Conservation (phyloP, 2,329 filamentous ascomycete species). For the Phyllosticta citrichinensis region DNA sequence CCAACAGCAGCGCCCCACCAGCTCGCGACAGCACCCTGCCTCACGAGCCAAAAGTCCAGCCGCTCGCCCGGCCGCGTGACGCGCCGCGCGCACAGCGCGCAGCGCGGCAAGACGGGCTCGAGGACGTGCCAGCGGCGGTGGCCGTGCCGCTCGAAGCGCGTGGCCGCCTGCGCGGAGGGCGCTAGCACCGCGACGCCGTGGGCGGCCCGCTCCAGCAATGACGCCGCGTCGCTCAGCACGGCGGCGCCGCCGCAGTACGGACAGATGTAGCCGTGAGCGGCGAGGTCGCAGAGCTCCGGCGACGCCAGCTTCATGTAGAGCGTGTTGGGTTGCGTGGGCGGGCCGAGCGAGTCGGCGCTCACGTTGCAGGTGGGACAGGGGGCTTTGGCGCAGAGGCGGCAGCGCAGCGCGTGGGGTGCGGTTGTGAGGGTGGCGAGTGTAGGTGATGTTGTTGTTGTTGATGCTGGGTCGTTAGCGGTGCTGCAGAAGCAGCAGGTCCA, state of each 20-base stretch:
- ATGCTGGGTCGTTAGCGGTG: background rate
- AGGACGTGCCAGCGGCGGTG: background rate
- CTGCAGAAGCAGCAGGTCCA: background rate
- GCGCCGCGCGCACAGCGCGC: background rate
- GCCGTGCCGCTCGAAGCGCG: background rate
- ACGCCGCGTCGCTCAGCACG: background rate
- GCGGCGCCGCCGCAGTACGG: background rate
- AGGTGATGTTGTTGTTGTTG: background rate
- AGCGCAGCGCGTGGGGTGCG: background rate
- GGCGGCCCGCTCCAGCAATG: background rate
- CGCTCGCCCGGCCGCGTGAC: background rate
- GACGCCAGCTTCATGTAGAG: background rate
- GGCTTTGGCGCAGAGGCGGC: background rate
- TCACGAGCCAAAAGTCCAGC: background rate
- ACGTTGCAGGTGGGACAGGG: background rate
- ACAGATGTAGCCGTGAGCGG: background rate
- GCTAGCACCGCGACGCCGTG: background rate
- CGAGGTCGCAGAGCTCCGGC: background rate
- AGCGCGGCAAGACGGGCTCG: background rate
- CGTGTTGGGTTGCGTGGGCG: background rate
- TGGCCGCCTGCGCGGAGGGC: background rate
- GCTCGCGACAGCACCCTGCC: background rate
- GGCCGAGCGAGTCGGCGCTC: background rate
- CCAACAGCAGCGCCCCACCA: background rate
- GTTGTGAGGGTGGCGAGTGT: background rate